phyloP scores from a whole-genome alignment of 306 rosid genomes.

The Pyrus communis region DNA sequence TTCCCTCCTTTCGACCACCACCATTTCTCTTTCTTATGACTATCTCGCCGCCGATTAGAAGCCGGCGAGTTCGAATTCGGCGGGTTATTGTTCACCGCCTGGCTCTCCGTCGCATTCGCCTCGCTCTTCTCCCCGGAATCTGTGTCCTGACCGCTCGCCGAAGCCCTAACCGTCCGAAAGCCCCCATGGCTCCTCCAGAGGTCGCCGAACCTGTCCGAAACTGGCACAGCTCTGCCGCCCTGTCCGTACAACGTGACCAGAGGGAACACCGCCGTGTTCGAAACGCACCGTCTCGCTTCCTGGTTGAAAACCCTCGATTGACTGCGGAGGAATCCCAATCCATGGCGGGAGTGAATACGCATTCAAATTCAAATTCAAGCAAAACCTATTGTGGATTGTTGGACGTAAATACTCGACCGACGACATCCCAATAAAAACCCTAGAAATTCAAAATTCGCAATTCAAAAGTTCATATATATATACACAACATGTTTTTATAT shows the following conservation, averaged over 20 bases:
- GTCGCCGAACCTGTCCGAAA: slow-evolving; percentile 39
- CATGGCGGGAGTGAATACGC: slow-evolving; percentile 31
- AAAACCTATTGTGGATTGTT: slow-evolving; percentile 32
- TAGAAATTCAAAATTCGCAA: background rate
- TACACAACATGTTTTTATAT: background rate
- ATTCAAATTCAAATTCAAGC: slow-evolving; percentile 38
- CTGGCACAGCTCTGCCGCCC: slow-evolving; percentile 12
- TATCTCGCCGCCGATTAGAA: slow-evolving; percentile 61
- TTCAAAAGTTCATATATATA: slow-evolving; percentile 5
- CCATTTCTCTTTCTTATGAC: slow-evolving; percentile 64
- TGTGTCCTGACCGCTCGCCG: slow-evolving; percentile 51
- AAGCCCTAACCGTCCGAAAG: slow-evolving; percentile 26
- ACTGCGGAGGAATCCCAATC: slow-evolving; percentile 30
- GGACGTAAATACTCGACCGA: slow-evolving; percentile 57
- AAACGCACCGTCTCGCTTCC: slow-evolving; percentile 29
- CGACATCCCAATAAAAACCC: slow-evolving; percentile 38
- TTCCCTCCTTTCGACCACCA: slow-evolving; percentile 74
- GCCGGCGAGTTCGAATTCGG: slow-evolving; percentile 35
- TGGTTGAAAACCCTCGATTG: slow-evolving; percentile 35
- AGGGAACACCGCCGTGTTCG: slow-evolving; percentile 30
- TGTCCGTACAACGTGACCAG: slow-evolving; percentile 21
- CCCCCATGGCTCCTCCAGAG: slow-evolving; percentile 39
- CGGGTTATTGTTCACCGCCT: slow-evolving; percentile 54
- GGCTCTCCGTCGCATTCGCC: slow-evolving; percentile 45
- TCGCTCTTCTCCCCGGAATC: slow-evolving; percentile 81